Conservation (phyloP, 164 flowering plant species). For the Stephania cephalantha region DNA sequence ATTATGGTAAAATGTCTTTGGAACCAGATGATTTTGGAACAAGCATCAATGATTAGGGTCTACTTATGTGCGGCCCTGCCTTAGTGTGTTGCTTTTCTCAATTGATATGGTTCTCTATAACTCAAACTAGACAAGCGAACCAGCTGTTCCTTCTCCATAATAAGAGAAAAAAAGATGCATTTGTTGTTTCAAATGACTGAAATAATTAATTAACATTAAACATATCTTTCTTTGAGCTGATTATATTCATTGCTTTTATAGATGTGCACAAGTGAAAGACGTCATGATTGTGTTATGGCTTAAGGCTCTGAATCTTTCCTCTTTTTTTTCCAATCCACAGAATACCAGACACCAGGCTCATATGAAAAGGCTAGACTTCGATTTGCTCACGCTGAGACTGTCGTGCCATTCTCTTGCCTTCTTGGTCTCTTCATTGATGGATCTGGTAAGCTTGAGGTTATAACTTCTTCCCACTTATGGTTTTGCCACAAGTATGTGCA, state of each 20-base stretch:
- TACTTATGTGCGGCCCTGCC: not conserved
- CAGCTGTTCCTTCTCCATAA: not conserved
- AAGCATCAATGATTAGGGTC: not conserved
- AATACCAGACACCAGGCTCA: conserved; percentile 56
- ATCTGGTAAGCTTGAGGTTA: conserved; percentile 44
- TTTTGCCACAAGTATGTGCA: not conserved
- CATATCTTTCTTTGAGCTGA: not conserved
- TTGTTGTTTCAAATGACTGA: too few species aligned
- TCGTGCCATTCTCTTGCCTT: conserved; percentile 91
- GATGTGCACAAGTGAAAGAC: not conserved
- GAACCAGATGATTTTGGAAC: not conserved
- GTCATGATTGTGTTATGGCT: not conserved
- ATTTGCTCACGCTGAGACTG: conserved; percentile 96
- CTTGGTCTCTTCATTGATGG: conserved; percentile 87
- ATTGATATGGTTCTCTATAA: not conserved
- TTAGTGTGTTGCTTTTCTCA: not conserved
- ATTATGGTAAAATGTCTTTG: not conserved
- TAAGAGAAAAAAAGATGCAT: too few species aligned
- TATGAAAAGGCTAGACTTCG: conserved; percentile 89
- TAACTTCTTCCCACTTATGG: not conserved
- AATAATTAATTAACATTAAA: too few species aligned
- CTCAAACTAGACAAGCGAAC: too few species aligned
- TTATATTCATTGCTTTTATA: too few species aligned
- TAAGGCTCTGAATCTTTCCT: conserved; percentile 1
- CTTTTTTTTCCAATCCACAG: conserved; percentile 23